Base-by-base conservation (phyloP, 129 eudicot genomes). In the Oenanthe sinensis region DNA sequence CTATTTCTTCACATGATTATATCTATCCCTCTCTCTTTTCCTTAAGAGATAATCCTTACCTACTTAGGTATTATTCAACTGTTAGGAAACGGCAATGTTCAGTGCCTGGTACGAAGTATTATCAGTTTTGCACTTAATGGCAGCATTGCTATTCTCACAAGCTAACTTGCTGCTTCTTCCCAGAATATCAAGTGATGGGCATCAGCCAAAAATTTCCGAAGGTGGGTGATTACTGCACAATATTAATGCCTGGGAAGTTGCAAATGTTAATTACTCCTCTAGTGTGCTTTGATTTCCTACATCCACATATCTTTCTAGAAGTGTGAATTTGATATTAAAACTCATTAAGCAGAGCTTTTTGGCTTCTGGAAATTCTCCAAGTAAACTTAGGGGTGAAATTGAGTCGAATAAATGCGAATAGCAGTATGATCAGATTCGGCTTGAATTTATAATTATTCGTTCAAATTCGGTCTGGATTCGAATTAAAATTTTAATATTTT, bases 71-170 rank as follows among this genome's bases (percentile, higher is more conserved):
- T 84, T 36, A 37, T 73, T 33, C 65, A 28, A 48, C 30, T 80
- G 82, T 83, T 89, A 95, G 98, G 98, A 95, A 86, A 87, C 91
- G 24, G 87, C 87, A 67, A 88, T 95, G 82, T 86, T 79, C 82
- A 90, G 92, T 88, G 97, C 94, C 81, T 95, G 98, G 98, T 95
- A 95, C 82, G 98, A 95, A 88, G 89, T 95, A 75, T 79, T 95
- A 75, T 95, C 98, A 44, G 94, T 95, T 83, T 85, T 95, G 91
- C 98, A 95, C 88, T 90, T 95, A 90, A 91, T 95, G 96, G 96
- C 98, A 81, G 80, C 85, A 72, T 81, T 95, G 63, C 86, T 89
- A 30, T 83, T 91, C 69, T 90, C 90, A 49, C 97, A 90, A 88
- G 97, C 96, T 43, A 95, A 95, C 87, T 82, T 91, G 73, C 77